These are phyloP conservation scores for Papilionanthe hybrid DNA, from an alignment of 116 monocot genomes.

Conservation along the genomic window DNA sequence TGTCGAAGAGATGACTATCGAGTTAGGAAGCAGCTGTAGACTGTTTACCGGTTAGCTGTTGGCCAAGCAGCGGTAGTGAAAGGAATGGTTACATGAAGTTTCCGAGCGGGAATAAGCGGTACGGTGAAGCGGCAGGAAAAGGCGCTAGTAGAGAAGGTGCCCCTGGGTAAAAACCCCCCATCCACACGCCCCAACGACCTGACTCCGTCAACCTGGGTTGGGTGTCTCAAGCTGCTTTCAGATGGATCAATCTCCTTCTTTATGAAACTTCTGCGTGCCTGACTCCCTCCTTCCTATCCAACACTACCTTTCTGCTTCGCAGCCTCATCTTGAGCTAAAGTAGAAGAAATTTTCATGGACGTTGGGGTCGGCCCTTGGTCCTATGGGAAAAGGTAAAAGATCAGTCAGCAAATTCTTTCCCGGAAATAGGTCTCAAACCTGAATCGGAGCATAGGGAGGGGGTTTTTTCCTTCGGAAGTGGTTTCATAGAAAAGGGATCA, in stretches of 20 bases:
- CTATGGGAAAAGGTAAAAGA: no score
- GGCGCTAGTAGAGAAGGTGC: background rate
- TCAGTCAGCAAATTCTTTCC: background rate
- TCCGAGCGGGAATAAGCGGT: background rate
- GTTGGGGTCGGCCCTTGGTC: no score
- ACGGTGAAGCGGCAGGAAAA: background rate
- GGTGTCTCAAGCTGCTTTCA: background rate
- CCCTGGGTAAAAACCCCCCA: background rate
- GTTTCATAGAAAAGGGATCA: no score
- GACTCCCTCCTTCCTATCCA: no score
- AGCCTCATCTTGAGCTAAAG: no score
- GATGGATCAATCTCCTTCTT: no score
- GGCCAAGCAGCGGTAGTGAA: background rate
- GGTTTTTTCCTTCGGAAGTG: background rate
- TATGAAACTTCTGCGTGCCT: no score
- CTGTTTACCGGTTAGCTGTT: constrained; percentile 1
- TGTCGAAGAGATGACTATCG: no score
- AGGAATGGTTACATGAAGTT: background rate
- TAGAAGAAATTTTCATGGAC: no score
- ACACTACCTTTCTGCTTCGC: no score
- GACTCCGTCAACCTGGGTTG: background rate
- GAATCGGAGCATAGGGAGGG: background rate
- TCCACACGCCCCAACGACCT: constrained; percentile 1
- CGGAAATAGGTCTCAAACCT: background rate
- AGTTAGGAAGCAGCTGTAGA: background rate